Evolutionary conservation across 1,284 basidiomycete genomes (phyloP).

Genomic region (Tilletia indica): DNA sequence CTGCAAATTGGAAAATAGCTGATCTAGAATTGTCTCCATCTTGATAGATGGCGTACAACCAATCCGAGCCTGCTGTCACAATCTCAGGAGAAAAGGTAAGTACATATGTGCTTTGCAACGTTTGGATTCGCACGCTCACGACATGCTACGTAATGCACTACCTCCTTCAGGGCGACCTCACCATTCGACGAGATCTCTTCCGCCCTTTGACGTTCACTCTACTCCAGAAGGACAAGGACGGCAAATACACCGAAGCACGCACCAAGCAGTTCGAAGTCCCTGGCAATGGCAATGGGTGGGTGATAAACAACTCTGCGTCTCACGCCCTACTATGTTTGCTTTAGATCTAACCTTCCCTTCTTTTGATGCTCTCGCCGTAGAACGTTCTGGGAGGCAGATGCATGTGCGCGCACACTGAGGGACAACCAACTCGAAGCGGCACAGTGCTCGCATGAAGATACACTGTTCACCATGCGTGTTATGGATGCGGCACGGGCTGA

Average conservation of each 20-base stretch:
- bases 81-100: slow-evolving; percentile 24
- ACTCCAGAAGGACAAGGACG: slow-evolving; percentile 35
- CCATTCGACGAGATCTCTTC: slow-evolving; percentile 67
- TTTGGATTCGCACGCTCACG: slow-evolving; percentile 55
- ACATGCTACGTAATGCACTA: slow-evolving; percentile 28
- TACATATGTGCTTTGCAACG: neutral
- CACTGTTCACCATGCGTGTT: slow-evolving; percentile 36
- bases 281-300: slow-evolving; percentile 58
- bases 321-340: neutral
- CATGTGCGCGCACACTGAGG: slow-evolving; percentile 74
- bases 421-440: slow-evolving; percentile 74
- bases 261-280: slow-evolving; percentile 63
- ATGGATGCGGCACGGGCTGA: slow-evolving; percentile 34
- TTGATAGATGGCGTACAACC: neutral
- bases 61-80: neutral
- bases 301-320: slow-evolving; percentile 9
- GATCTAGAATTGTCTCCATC: too few relatives aligned
- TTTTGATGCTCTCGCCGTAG: too few relatives aligned
- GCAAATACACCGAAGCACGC: slow-evolving; percentile 27
- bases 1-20: too few relatives aligned
- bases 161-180: slow-evolving; percentile 61
- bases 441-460: slow-evolving; percentile 67
- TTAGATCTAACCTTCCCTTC: slow-evolving; percentile 30
- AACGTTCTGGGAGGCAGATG: slow-evolving; percentile 64
- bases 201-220: slow-evolving; percentile 51